phyloP scores from a whole-genome alignment of 306 rosid species.

The Cucumis hystrix region DNA sequence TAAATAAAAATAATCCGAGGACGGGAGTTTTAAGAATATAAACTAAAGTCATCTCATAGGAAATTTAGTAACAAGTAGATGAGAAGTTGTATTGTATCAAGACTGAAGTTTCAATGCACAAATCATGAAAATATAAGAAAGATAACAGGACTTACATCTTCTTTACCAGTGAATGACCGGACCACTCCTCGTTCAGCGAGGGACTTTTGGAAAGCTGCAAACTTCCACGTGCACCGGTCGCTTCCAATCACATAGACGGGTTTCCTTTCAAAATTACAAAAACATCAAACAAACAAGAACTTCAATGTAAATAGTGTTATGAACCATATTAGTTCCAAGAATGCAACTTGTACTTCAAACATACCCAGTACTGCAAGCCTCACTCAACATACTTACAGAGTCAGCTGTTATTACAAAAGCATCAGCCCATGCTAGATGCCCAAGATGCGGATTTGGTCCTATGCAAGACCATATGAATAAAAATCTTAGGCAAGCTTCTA shows the following conservation, averaged over 20 bases:
- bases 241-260: constrained; percentile 78
- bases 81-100: neutral
- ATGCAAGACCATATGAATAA: neutral
- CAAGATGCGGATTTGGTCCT: constrained; percentile 80
- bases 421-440: constrained; percentile 78
- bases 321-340: neutral
- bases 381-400: constrained; percentile 93
- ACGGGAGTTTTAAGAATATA: too few species aligned
- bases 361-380: constrained; percentile 92
- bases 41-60: too few species aligned
- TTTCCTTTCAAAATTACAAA: constrained; percentile 38
- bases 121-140: neutral
- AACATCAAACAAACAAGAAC: constrained; percentile 5
- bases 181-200: constrained; percentile 56
- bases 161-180: constrained; percentile 61
- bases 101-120: neutral
- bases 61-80: neutral
- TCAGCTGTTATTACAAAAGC: constrained; percentile 90
- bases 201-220: constrained; percentile 66
- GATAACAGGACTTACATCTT: constrained; percentile 47
- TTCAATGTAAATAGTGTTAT: constrained; percentile 1
- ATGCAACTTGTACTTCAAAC: constrained; percentile 15
- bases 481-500: neutral
- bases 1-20: too few species aligned
- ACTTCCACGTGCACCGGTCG: constrained; percentile 76